Evolutionary conservation across 805 yeast genomes (phyloP), one percentile per base, ranked within the genome.

Genomic region (Naumovozyma castellii): DNA sequence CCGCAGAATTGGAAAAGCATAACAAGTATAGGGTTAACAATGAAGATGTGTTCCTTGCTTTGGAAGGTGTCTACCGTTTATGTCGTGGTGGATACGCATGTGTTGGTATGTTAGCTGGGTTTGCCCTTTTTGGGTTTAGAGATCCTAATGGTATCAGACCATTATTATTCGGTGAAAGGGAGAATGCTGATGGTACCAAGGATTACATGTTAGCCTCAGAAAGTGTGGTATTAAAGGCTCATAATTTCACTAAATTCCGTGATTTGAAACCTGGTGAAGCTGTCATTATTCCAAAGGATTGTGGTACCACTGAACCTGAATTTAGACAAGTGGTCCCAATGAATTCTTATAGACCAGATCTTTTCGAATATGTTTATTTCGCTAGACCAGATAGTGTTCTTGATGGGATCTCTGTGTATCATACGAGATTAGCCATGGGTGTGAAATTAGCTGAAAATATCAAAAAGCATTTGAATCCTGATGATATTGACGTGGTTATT

Each of bases 131-230:
- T 56, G 98, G 97, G 0, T 92, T 92, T 70, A 76, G 98, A 64
- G 98, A 92, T 65, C 96, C 98, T 27, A 80, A 90, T 57, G 98
- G 97, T 46, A 85, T 92, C 51, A 77, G 98, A 59, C 98, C 98
- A 2, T 68, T 90, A 40, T 69, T 87, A 28, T 75, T 76, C 49
- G 98, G 98, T 42, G 90, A 84, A 65, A 76, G 98, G 54, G 53
- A 62, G 33, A 76, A 77, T 49, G 65, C 63, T 5, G 78, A 84
- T 54, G 95, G 94, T 14, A 47, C 76, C 12, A 70, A 67, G 39
- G 98, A 92, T 62, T 87, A 85, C 63, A 86, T 92, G 96, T 68
- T 92, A 52, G 95, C 97, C 1, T 82, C 94, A 5, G 98, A 92
- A 63, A 82, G 94, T 41, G 96, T 92, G 41, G 98, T 88, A 2